Evolutionary conservation across 805 yeast species (phyloP).

Genomic region (Candida ficus): DNA sequence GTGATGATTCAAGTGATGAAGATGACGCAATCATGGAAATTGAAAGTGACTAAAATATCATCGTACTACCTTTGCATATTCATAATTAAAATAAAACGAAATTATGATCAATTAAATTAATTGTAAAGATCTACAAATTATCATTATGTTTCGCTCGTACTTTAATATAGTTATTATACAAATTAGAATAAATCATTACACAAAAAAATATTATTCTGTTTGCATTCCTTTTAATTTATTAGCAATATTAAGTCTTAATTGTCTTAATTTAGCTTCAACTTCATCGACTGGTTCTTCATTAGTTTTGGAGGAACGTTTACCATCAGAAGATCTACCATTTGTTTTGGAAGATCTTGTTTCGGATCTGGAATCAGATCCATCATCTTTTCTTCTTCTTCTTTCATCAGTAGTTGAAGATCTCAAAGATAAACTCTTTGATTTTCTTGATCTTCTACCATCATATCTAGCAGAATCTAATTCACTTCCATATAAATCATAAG

Average conservation of each 20-base stretch:
- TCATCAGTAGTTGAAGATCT: too few relatives aligned
- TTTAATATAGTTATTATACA: too few relatives aligned
- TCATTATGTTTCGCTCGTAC: too few relatives aligned
- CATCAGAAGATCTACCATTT: too few relatives aligned
- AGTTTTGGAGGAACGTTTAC: too few relatives aligned
- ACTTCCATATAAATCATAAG: background rate
- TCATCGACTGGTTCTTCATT: too few relatives aligned
- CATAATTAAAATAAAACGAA: background rate
- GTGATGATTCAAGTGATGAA: conserved; percentile 39
- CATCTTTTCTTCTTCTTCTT: too few relatives aligned
- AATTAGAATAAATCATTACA: too few relatives aligned
- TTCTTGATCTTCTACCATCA: background rate
- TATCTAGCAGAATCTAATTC: background rate
- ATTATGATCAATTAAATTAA: background rate
- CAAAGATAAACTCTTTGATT: background rate
- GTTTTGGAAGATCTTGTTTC: too few relatives aligned
- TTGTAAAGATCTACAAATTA: too few relatives aligned
- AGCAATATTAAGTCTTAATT: background rate
- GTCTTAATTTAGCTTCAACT: background rate
- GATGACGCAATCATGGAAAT: conserved; percentile 53
- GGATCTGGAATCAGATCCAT: too few relatives aligned
- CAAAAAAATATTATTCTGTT: background rate
- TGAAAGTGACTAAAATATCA: conserved; percentile 40
- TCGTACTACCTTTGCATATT: too few relatives aligned
- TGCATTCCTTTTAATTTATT: background rate